A percentile compares a stretch with the other conserved stretches of the same genome.
Conservation (phyloP, 768 basidiomycete species). For the Lactarius hengduanensis region DNA sequence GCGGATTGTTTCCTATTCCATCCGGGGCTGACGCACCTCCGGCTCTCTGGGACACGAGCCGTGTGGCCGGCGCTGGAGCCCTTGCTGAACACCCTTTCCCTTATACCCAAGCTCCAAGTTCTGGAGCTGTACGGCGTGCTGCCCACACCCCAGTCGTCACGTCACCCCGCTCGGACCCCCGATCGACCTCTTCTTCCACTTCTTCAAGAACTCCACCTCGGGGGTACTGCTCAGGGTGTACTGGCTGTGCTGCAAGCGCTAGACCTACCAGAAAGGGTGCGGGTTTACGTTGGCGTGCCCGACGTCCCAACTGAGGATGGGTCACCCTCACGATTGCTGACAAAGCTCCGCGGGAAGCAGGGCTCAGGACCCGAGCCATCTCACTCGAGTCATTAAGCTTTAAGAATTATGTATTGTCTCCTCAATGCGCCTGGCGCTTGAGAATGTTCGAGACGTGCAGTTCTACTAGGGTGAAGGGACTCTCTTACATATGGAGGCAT, state of each 20-base stretch:
- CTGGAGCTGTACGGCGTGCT: constrained; percentile 18
- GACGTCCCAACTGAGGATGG: neutral
- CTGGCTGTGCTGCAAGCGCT: constrained; percentile 6
- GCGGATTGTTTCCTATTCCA: constrained; percentile 8
- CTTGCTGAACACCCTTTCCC: constrained; percentile 13
- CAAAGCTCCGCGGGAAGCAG: constrained; percentile 11
- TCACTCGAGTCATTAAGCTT: constrained; percentile 6
- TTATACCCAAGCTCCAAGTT: constrained; percentile 9
- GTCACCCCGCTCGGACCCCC: neutral
- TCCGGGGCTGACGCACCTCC: constrained; percentile 13
- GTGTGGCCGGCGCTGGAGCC: constrained; percentile 16
- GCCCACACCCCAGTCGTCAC: neutral
- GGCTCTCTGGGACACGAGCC: constrained; percentile 1
- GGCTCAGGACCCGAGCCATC: neutral
- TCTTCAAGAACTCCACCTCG: constrained; percentile 11
- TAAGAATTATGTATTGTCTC: neutral
- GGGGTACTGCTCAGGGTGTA: constrained; percentile 10
- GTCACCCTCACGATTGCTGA: neutral
- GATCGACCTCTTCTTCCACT: neutral
- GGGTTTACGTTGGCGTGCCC: constrained; percentile 15
- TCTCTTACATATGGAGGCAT: neutral
- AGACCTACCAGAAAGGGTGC: constrained; percentile 1
- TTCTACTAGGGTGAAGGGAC: neutral
- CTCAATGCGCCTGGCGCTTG: neutral
- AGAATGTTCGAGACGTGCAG: neutral